These are phyloP conservation scores for Imleria badia DNA, from an alignment of 768 basidiomycete genomes.

Conservation along the genomic window DNA sequence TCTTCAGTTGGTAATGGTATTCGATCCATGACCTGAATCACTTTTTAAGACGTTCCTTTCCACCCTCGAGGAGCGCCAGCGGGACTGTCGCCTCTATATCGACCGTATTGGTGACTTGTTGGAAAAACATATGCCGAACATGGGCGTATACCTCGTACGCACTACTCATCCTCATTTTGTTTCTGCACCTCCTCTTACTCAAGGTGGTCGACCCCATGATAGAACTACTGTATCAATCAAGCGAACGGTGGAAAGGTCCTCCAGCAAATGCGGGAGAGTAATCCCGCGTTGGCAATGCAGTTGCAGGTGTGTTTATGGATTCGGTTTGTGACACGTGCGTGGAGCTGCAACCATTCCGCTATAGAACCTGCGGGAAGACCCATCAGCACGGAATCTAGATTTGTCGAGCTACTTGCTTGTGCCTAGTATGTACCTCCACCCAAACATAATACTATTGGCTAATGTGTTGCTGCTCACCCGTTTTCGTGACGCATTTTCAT, in stretches of 20 bases:
- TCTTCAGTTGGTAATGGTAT: not conserved
- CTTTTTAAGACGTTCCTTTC: slow-evolving; percentile 70
- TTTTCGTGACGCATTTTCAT: not conserved
- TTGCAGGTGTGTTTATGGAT: slow-evolving; percentile 52
- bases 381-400: slow-evolving; percentile 77
- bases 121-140: slow-evolving; percentile 67
- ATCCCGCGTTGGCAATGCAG: slow-evolving; percentile 61
- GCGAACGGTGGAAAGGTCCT: slow-evolving; percentile 71
- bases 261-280: slow-evolving; percentile 67
- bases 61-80: slow-evolving; percentile 87
- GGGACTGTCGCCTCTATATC: slow-evolving; percentile 87
- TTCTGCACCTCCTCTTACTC: not conserved
- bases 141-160: slow-evolving; percentile 77
- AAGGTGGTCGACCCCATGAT: not conserved
- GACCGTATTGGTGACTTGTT: slow-evolving; percentile 88
- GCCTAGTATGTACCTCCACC: slow-evolving; percentile 65
- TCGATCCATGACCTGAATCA: not conserved
- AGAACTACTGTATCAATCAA: slow-evolving; percentile 94
- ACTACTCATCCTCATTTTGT: not conserved
- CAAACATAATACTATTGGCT: not conserved
- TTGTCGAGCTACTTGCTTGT: slow-evolving; percentile 87
- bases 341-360: not conserved
- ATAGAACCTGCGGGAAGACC: slow-evolving; percentile 75
- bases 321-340: not conserved
- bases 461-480: not conserved